Evolutionary conservation across 1,139 yeast genomes (phyloP), one percentile per base, ranked within the genome.

Genomic region (Waltiozyma sp.): DNA sequence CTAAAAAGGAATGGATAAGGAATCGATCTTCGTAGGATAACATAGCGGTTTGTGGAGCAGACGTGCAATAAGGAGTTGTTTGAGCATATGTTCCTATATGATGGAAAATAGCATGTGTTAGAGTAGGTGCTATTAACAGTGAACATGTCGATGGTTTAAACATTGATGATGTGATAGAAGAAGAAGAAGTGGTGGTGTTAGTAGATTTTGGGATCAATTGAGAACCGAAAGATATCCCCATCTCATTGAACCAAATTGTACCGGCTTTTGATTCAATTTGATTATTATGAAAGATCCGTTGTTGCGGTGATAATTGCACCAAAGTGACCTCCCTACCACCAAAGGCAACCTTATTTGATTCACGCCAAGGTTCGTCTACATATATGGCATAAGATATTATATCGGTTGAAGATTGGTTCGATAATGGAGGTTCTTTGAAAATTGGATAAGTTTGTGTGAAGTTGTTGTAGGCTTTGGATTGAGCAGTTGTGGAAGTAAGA

Each of bases 171-270:
- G 70, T 18, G 10, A 10, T 34, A 68, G 65, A 60, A 49, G 67
- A 54, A 8, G 23, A 5, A 21, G 35, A 54, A 2, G 67, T 67
- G 42, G 66, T 65, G 50, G 73, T 79, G 41, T 73, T 64, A 2
- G 64, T 47, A 0, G 89, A 88, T 46, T 80, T 21, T 26, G 28
- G 13, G 4, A 11, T 10, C 28, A 26, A 85, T 11, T 61, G 40
- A 46, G 77, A 72, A 0, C 97, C 97, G 56, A 85, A 72, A 0
- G 95, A 96, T 16, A 88, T 61, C 0, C 96, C 95, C 47, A 85
- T 74, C 1, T 89, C 89, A 51, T 77, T 80, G 60, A 83, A 81
- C 55, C 80, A 81, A 1, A 73, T 68, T 61, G 63, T 47, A 39
- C 46, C 43, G 15, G 54, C 43, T 39, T 61, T 51, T 8, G 79